Base-by-base conservation (phyloP, 257 asterid genomes). In the Scutellaria galericulata region DNA sequence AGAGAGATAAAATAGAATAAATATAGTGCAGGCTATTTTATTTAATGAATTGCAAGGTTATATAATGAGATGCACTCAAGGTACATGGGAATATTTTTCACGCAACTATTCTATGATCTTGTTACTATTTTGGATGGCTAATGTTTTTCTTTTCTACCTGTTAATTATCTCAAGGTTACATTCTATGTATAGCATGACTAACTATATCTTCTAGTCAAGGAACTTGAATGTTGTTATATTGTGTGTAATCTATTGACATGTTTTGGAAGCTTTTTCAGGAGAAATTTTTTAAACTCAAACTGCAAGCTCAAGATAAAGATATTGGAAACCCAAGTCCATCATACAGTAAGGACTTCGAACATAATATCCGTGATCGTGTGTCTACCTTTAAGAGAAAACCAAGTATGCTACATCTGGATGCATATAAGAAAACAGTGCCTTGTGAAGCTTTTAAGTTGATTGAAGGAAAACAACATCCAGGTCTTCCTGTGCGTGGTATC, bases 221-320 rank as follows among this genome's bases (percentile, higher is more conserved):
- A 41, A 37, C 39, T 53, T 42, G 53, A 71, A 66, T 65, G 20
- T 37, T 65, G 20, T 37, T 15, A 20, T 44, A 0, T 52, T 61
- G n/a, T 40, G 10, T 59, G 45, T 44, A 27, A 40, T 72, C 22
- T 66, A 9, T 56, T 61, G 60, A 45, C 68, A 50, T 31, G 31
- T 64, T 63, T 70, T 57, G 51, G 46, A 41, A 14, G 60, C 24
- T 18, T 24, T 80, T 70, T 77, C 89, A 88, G 96, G 92, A 78
- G 22, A 86, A 80, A 41, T 39, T 39, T 67, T 50, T 53, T 22
- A 78, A 75, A 78, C 66, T 52, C 76, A 82, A 78, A 75, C 74
- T 63, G 73, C 88, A 58, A 63, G 71, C 75, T 76, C 81, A 81
- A 64, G 84, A 69, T 13, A 54, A 64, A 68, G 69, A 71, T 13